Evolutionary conservation across 1,284 basidiomycete species (phyloP), one percentile per base, ranked within the genome.

Genomic region (Schizophyllum amplum): DNA sequence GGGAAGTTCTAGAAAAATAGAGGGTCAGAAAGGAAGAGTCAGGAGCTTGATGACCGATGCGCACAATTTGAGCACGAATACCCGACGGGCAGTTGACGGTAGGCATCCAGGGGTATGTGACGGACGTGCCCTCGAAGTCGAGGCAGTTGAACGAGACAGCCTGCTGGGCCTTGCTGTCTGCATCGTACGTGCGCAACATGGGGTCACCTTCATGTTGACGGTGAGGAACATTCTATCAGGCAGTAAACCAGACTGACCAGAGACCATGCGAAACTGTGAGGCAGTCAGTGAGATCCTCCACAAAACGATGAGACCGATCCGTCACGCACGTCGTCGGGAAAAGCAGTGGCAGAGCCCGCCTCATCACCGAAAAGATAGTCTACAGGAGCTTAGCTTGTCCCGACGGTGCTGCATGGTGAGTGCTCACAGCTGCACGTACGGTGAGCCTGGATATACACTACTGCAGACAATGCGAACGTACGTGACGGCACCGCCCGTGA

Each of bases 61-160:
- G 27, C 54, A 74, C 75, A 9, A 76, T 69, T 62, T 78, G 76
- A 5, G 70, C 68, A 24, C 75, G 72, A 55, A 76, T 68, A 33
- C 74, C 75, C 53, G 69, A 62, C 1, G 72, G 70, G 61, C 74
- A 77, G 47, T 62, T 65, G 33, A 67, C 66, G 13, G 26, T 52
- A 7, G 67, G 67, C n/a, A 68, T 59, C 42, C 60, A 60, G 47
- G 65, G 66, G 55, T 62, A 62, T 49, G 56, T 55, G 4, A 51
- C 62, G 4, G 66, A 65, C 17, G 52, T 57, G 24, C 65, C 68
- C 61, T 63, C 66, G 66, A 71, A 74, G 57, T 74, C 69, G 60
- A 75, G 67, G 59, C 76, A 78, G 42, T 72, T 65, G 62, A 71
- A 77, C 55, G 69, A 72, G 51, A 78, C 67, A 23, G 74, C 75